Percentiles rank a stretch among this genome's conserved stretches.
phyloP scores from a whole-genome alignment of 345 rosid genomes.

The Eucalyptus tenuipes region DNA sequence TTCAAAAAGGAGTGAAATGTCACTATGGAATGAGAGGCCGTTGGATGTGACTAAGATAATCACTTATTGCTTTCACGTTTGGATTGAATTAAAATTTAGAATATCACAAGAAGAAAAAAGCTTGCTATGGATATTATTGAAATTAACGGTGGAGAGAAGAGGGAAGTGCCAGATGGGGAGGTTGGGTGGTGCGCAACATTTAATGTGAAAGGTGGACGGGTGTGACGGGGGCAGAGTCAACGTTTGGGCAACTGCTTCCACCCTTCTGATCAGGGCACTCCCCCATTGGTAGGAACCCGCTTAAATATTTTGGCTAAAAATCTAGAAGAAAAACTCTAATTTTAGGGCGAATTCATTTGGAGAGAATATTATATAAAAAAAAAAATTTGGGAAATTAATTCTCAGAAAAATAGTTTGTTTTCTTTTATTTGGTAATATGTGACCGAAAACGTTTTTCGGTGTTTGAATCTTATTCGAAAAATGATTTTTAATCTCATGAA shows the following conservation, averaged over 20 bases:
- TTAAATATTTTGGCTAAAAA: not conserved
- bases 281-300: not conserved
- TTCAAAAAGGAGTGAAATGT: not conserved
- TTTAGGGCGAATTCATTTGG: not conserved
- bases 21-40: not conserved
- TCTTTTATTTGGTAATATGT: no score
- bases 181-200: not conserved
- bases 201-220: not conserved
- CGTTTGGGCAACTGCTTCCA: not conserved
- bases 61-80: not conserved
- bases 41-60: not conserved
- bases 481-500: no score
- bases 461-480: no score
- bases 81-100: not conserved
- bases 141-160: not conserved
- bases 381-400: no score
- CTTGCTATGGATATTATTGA: not conserved
- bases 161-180: not conserved
- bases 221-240: not conserved
- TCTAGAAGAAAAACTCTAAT: not conserved
- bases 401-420: no score
- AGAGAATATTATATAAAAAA: no score
- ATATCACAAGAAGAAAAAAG: not conserved
- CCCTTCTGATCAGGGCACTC: not conserved
- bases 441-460: rapidly evolving